Evolutionary conservation across 441 rosid species (phyloP).

Genomic region (Euphorbia schlechtendalii): DNA sequence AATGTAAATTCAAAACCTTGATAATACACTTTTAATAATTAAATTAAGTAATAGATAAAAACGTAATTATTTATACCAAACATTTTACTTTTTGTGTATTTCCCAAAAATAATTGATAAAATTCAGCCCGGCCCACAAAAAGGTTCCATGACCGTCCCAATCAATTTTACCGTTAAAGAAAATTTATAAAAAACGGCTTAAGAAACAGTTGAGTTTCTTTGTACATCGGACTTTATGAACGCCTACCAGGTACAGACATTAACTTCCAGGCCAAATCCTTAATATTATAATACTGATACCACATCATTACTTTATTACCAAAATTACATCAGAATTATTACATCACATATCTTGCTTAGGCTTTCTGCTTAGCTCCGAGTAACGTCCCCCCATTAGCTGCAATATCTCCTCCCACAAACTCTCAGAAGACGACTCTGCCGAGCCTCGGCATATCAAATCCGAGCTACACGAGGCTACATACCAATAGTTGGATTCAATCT

Average conservation of each 20-base stretch:
- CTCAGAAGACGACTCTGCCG: conserved; percentile 40
- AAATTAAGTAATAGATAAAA: no score
- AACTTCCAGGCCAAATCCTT: conserved; percentile 20
- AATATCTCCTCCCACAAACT: conserved; percentile 83
- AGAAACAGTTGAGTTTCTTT: not conserved
- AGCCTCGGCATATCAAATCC: conserved; percentile 49
- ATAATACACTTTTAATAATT: no score
- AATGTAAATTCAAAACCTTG: no score
- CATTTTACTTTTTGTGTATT: no score
- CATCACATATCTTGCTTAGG: conserved; percentile 66
- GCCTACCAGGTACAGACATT: conserved; percentile 17
- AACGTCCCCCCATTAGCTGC: conserved; percentile 86
- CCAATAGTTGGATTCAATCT: conserved; percentile 79
- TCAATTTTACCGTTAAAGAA: no score
- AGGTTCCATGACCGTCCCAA: no score
- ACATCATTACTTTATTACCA: conserved; percentile 21
- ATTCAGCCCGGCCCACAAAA: no score
- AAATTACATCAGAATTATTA: not conserved
- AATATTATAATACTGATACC: not conserved
- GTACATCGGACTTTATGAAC: conserved; percentile 42
- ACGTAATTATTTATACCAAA: no score
- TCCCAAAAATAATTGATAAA: no score
- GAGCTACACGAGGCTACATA: conserved; percentile 79
- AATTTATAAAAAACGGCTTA: no score
- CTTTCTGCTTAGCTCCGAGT: conserved; percentile 84